A percentile compares a stretch with the other conserved stretches of the same genome.
phyloP scores from a whole-genome alignment of 2,329 filamentous ascomycete genomes.

The Tothia fuscella region DNA sequence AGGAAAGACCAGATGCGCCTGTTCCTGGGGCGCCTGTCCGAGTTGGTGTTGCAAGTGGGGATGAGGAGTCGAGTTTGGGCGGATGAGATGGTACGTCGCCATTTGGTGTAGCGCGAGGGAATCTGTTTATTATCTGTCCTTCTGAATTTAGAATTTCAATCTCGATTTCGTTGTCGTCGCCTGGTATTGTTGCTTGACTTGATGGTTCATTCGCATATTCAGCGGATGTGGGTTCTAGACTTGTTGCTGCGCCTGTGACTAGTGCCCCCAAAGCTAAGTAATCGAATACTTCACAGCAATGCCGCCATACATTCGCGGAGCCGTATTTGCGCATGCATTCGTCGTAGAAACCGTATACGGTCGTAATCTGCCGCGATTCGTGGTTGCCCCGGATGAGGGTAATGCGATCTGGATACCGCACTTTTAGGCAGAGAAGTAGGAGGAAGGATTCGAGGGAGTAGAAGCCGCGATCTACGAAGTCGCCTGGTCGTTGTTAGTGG shows the following conservation, averaged over 20 bases:
- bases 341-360: conserved; percentile 96
- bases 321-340: conserved; percentile 94
- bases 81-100: conserved; percentile 12
- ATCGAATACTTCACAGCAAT: conserved; percentile 95
- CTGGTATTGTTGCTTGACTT: conserved; percentile 15
- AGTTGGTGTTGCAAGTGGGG: conserved; percentile 48
- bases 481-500: conserved; percentile 43
- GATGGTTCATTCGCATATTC: conserved; percentile 37
- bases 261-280: conserved; percentile 86
- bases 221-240: conserved; percentile 50
- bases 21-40: conserved; percentile 40
- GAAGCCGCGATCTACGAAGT: conserved; percentile 96
- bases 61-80: conserved; percentile 8
- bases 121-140: conserved; percentile 65
- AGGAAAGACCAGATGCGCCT: conserved; percentile 56
- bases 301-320: conserved; percentile 90
- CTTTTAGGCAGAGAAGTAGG: conserved; percentile 88
- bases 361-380: conserved; percentile 93
- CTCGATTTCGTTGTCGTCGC: conserved; percentile 53
- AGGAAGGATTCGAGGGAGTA: conserved; percentile 96
- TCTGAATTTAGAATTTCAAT: conserved; percentile 86
- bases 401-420: conserved; percentile 93
- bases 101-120: conserved; percentile 35
- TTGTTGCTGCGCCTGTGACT: conserved; percentile 68
- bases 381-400: conserved; percentile 92